These are phyloP conservation scores for Coniochaeta sp. DNA, from an alignment of 2,329 filamentous ascomycete species.

Conservation along the genomic window DNA sequence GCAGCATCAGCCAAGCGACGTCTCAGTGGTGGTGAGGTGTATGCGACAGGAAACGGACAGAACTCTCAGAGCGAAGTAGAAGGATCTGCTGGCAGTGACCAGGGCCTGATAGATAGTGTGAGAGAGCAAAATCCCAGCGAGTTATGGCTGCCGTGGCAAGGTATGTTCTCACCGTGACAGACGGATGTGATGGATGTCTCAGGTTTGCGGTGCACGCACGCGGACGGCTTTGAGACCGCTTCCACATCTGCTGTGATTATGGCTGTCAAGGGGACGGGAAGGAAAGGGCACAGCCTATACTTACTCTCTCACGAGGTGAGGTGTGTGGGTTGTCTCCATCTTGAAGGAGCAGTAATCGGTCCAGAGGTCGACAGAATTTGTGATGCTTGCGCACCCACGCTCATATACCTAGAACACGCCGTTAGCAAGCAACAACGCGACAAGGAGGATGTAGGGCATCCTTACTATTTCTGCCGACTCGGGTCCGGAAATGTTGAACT, in stretches of 20 bases:
- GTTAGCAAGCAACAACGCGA: constrained; percentile 17
- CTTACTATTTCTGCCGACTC: constrained; percentile 94
- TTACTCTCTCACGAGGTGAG: constrained; percentile 99
- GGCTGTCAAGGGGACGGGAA: constrained; percentile 51
- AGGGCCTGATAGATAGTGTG: constrained; percentile 58
- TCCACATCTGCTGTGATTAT: constrained; percentile 30
- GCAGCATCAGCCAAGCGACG: constrained; percentile 31
- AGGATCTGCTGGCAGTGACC: constrained; percentile 32
- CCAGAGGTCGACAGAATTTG: constrained; percentile 93
- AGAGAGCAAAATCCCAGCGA: constrained; percentile 55
- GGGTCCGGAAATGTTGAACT: constrained; percentile 93
- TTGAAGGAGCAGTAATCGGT: constrained; percentile 97
- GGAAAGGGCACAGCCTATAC: constrained; percentile 62
- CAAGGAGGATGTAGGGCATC: neutral
- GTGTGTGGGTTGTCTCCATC: constrained; percentile 91
- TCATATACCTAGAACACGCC: constrained; percentile 68
- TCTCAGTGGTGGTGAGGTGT: constrained; percentile 22
- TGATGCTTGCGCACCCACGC: constrained; percentile 86
- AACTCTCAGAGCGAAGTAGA: constrained; percentile 28
- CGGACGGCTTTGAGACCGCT: constrained; percentile 31
- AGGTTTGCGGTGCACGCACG: constrained; percentile 22
- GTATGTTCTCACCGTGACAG: constrained; percentile 64
- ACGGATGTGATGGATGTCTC: constrained; percentile 18
- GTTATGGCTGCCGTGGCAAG: constrained; percentile 37
- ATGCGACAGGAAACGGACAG: constrained; percentile 19